These are phyloP conservation scores for Pseudogymnoascus sp. DNA, from an alignment of 2,329 filamentous ascomycete species.

Conservation along the genomic window DNA sequence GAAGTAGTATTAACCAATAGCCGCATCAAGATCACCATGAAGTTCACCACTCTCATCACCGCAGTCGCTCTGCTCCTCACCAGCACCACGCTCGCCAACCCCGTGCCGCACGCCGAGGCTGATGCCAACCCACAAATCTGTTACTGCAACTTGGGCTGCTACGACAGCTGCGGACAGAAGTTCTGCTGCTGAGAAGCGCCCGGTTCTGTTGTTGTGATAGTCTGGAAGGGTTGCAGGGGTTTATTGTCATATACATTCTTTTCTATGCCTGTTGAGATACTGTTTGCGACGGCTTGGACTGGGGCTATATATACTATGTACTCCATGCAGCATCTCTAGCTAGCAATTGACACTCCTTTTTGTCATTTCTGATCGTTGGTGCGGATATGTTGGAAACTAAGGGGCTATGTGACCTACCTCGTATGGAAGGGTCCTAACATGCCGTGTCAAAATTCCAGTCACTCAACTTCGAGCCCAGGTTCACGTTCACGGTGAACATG, in stretches of 20 bases:
- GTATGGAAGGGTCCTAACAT: neutral
- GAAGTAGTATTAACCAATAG: neutral
- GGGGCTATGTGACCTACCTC: neutral
- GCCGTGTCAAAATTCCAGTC: neutral
- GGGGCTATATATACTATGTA: neutral
- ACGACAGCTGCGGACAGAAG: neutral
- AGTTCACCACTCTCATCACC: neutral
- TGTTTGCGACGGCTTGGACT: neutral
- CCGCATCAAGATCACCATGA: neutral
- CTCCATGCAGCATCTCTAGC: neutral
- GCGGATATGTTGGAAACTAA: too few relatives aligned
- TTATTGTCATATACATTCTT: neutral
- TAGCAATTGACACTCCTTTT: neutral
- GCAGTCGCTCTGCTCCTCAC: neutral
- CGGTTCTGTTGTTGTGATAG: neutral
- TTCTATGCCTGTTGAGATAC: neutral
- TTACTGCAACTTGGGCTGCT: neutral
- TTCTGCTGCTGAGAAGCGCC: neutral
- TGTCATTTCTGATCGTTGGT: neutral
- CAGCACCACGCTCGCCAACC: neutral
- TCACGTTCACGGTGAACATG: neutral
- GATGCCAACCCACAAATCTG: neutral
- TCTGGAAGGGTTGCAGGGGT: neutral
- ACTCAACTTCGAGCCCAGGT: neutral
- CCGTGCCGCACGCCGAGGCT: neutral